A percentile compares a stretch with the other conserved stretches of the same genome.
These are phyloP conservation scores for Monosporascus cannonballus DNA, from an alignment of 2,329 filamentous ascomycete genomes.

Conservation along the genomic window DNA sequence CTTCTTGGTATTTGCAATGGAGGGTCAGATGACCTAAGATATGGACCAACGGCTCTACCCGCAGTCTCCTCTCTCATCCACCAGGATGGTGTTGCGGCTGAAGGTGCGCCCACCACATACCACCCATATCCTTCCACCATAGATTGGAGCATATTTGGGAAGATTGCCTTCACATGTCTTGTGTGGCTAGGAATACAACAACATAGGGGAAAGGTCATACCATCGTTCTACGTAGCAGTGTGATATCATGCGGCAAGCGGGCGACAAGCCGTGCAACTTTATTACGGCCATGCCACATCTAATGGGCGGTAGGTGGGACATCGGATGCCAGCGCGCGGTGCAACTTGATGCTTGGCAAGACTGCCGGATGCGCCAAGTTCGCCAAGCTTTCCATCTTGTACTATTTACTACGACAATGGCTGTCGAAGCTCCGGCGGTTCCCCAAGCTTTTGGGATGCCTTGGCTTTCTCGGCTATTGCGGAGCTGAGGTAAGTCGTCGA, in stretches of 20 bases:
- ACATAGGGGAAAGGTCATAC: too few species aligned
- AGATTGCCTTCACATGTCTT: too few species aligned
- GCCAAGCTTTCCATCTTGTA: conserved; percentile 21
- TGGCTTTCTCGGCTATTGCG: neutral
- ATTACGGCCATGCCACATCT: neutral
- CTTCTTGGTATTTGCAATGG: neutral
- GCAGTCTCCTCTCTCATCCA: neutral
- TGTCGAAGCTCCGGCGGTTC: too few species aligned
- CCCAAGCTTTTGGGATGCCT: neutral
- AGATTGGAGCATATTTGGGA: neutral
- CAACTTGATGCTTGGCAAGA: neutral
- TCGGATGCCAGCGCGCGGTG: neutral
- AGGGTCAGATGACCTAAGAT: neutral
- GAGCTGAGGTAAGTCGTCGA: neutral
- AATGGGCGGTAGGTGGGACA: neutral
- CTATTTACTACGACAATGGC: conserved; percentile 8
- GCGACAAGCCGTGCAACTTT: neutral
- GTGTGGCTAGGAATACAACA: too few species aligned
- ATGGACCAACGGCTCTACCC: neutral
- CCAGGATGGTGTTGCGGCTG: neutral
- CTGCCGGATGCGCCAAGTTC: conserved; percentile 19
- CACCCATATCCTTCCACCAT: neutral
- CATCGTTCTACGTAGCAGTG: neutral
- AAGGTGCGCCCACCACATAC: neutral
- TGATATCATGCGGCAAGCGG: neutral